Conservation (phyloP, 2,329 filamentous ascomycete genomes). For the Phialophora chinensis region DNA sequence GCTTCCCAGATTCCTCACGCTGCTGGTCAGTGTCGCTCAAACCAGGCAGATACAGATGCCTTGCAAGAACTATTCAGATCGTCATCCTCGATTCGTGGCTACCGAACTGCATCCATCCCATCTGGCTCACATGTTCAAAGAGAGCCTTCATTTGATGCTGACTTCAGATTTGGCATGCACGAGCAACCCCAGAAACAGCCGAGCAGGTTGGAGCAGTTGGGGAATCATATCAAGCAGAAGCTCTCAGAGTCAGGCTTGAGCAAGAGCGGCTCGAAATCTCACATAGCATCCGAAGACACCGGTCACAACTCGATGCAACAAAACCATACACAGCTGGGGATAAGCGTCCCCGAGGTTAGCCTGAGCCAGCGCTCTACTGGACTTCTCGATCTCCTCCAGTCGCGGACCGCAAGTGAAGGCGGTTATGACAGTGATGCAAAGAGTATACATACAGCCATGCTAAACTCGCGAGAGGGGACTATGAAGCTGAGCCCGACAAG, state of each 20-base stretch:
- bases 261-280: slow-evolving; percentile 31
- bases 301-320: not conserved
- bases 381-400: slow-evolving; percentile 37
- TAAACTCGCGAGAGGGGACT: slow-evolving; percentile 30
- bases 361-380: slow-evolving; percentile 35
- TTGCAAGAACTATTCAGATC: slow-evolving; percentile 34
- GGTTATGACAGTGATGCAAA: slow-evolving; percentile 41
- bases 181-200: slow-evolving; percentile 22
- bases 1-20: slow-evolving; percentile 30
- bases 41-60: slow-evolving; percentile 28
- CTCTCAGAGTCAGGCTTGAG: slow-evolving; percentile 37
- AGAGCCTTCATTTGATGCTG: slow-evolving; percentile 31
- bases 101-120: slow-evolving; percentile 30
- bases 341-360: slow-evolving; percentile 14
- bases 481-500: slow-evolving; percentile 25
- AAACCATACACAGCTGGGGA: slow-evolving; percentile 7
- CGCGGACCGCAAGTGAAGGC: slow-evolving; percentile 34
- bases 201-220: slow-evolving; percentile 31
- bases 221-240: slow-evolving; percentile 38
- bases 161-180: slow-evolving; percentile 26
- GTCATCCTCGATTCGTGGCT: slow-evolving; percentile 36
- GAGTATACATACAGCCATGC: slow-evolving; percentile 35
- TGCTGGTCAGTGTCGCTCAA: slow-evolving; percentile 16
- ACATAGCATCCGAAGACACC: slow-evolving; percentile 14
- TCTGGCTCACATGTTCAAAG: slow-evolving; percentile 13